Percentiles rank a stretch among this genome's conserved stretches.
phyloP scores from a whole-genome alignment of 208 protist genomes.

The Angomonas ambiguus region DNA sequence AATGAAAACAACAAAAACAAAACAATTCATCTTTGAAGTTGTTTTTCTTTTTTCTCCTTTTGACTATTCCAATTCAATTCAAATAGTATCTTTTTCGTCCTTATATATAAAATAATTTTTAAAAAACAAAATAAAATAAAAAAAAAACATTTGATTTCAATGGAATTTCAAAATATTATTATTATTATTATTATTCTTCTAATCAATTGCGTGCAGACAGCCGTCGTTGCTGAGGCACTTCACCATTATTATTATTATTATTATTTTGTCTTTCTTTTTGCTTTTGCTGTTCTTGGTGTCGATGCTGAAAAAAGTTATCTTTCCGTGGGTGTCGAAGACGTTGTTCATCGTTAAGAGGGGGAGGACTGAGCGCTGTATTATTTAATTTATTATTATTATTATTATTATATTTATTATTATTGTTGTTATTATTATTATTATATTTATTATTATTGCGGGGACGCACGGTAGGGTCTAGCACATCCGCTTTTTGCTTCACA shows the following conservation, averaged over 20 bases:
- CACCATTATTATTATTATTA: slow-evolving; percentile 9
- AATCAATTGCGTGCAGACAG: background rate
- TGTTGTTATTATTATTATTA: slow-evolving; percentile 6
- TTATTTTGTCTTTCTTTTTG: background rate
- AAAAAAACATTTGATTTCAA: background rate
- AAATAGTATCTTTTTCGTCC: background rate
- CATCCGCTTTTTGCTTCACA: background rate
- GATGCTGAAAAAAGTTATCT: background rate
- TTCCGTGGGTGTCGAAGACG: background rate
- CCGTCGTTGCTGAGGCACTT: background rate
- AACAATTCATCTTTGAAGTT: too few species aligned
- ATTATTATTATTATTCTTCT: background rate
- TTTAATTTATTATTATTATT: slow-evolving; percentile 4
- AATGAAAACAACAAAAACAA: too few species aligned
- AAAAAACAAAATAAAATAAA: slow-evolving; percentile 9
- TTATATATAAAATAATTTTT: background rate
- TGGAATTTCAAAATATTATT: background rate
- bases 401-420: slow-evolving; percentile 2
- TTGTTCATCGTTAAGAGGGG: background rate
- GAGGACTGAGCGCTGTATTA: background rate
- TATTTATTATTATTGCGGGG: background rate
- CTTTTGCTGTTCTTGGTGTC: background rate
- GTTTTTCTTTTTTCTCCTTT: too few species aligned
- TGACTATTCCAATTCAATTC: too few species aligned
- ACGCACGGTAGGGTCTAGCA: background rate